Evolutionary conservation across 2,329 filamentous ascomycete genomes (phyloP).

Genomic region (Aspergillus neotritici): DNA sequence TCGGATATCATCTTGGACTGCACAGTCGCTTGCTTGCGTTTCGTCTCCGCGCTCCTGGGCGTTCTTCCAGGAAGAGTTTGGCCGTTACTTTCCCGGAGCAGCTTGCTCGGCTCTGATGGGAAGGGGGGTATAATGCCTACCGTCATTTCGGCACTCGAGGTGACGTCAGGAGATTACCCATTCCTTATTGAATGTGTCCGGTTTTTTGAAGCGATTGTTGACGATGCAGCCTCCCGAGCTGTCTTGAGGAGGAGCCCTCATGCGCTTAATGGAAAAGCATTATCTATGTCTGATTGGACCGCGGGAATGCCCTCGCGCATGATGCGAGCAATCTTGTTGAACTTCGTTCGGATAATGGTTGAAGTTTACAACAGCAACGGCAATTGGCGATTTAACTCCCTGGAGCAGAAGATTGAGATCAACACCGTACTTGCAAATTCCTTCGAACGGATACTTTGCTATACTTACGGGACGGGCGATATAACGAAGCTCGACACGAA

Average conservation of each 20-base stretch:
- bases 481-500: slow-evolving; percentile 43
- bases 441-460: slow-evolving; percentile 65
- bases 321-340: slow-evolving; percentile 63
- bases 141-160: slow-evolving; percentile 76
- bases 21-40: slow-evolving; percentile 70
- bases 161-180: slow-evolving; percentile 68
- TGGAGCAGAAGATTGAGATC: slow-evolving; percentile 63
- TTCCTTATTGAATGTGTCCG: slow-evolving; percentile 69
- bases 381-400: slow-evolving; percentile 74
- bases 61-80: slow-evolving; percentile 78
- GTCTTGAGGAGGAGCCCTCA: slow-evolving; percentile 39
- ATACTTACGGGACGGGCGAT: slow-evolving; percentile 70
- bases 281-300: slow-evolving; percentile 46
- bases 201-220: slow-evolving; percentile 68
- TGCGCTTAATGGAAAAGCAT: slow-evolving; percentile 26
- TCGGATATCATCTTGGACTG: slow-evolving; percentile 61
- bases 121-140: slow-evolving; percentile 69
- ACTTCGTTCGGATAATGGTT: slow-evolving; percentile 68
- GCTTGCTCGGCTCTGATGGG: slow-evolving; percentile 69
- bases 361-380: slow-evolving; percentile 81
- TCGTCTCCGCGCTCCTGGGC: slow-evolving; percentile 66
- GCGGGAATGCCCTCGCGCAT: slow-evolving; percentile 73
- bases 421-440: slow-evolving; percentile 62
- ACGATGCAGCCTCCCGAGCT: slow-evolving; percentile 61
- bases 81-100: slow-evolving; percentile 79